Percentiles rank a stretch among this genome's conserved stretches.
phyloP scores from a whole-genome alignment of 768 basidiomycete species.

The Russula sp. region DNA sequence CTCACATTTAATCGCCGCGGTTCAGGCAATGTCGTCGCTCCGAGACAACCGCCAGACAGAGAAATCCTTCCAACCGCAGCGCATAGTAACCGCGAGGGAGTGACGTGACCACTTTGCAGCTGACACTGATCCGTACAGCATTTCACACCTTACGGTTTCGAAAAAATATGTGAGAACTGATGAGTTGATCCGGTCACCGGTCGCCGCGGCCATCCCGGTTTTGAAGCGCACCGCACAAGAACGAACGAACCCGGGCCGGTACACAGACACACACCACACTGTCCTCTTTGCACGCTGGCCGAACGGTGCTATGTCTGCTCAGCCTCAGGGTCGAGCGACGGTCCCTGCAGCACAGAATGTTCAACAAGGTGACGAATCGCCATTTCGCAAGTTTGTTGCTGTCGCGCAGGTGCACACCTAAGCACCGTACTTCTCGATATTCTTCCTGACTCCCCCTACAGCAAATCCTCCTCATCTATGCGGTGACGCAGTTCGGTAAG shows the following conservation, averaged over 20 bases:
- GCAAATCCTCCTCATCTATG: slow-evolving; percentile 66
- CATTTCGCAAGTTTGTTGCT: slow-evolving; percentile 31
- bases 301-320: slow-evolving; percentile 3
- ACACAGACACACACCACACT: no score
- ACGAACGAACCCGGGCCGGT: not conserved
- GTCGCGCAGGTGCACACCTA: slow-evolving; percentile 36
- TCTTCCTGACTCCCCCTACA: slow-evolving; percentile 25
- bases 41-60: not conserved
- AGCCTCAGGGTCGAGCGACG: not conserved
- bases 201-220: no score
- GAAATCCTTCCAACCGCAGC: not conserved
- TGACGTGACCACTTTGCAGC: not conserved
- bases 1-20: not conserved
- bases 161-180: no score
- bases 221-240: no score
- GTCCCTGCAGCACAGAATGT: slow-evolving; percentile 17
- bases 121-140: not conserved
- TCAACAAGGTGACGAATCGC: slow-evolving; percentile 32
- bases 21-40: no score
- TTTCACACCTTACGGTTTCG: no score
- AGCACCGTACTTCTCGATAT: not conserved
- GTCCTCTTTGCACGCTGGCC: no score
- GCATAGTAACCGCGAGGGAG: not conserved
- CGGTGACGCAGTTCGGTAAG: slow-evolving; percentile 59
- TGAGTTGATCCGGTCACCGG: no score